Evolutionary conservation across 2,329 filamentous ascomycete species (phyloP).

Genomic region (Aspergillus hiratsukae): DNA sequence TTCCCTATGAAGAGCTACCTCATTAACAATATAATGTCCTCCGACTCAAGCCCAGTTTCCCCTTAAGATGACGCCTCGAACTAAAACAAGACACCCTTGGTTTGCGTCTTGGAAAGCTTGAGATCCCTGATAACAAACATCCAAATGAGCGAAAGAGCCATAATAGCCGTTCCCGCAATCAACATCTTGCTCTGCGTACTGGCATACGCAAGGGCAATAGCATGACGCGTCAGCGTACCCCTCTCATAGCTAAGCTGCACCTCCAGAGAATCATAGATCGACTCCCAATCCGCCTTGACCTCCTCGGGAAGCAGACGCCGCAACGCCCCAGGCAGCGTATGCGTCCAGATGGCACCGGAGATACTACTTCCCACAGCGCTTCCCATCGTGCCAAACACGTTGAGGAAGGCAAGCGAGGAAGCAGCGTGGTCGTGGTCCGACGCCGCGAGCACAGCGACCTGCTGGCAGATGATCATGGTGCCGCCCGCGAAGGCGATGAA

Average conservation of each 20-base stretch:
- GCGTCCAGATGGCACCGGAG: slow-evolving; percentile 51
- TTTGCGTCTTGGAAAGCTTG: background rate
- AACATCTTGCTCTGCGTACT: slow-evolving; percentile 40
- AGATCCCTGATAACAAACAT: slow-evolving; percentile 8
- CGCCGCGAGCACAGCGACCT: slow-evolving; percentile 54
- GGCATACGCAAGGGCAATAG: slow-evolving; percentile 43
- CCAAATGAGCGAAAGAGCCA: slow-evolving; percentile 7
- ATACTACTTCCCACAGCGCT: slow-evolving; percentile 53
- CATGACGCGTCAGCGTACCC: slow-evolving; percentile 36
- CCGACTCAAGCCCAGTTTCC: too few species aligned
- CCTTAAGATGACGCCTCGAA: background rate
- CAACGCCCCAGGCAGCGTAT: slow-evolving; percentile 35
- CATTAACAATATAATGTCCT: background rate
- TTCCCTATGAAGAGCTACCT: too few species aligned
- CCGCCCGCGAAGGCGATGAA: slow-evolving; percentile 55
- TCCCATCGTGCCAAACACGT: slow-evolving; percentile 54
- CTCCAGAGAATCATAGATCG: slow-evolving; percentile 12
- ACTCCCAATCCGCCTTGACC: slow-evolving; percentile 3
- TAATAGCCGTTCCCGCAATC: slow-evolving; percentile 24
- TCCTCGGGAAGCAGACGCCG: slow-evolving; percentile 28
- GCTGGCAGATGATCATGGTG: slow-evolving; percentile 49
- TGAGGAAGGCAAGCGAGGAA: slow-evolving; percentile 51
- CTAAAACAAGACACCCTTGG: background rate
- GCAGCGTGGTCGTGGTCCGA: slow-evolving; percentile 55
- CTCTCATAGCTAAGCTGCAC: slow-evolving; percentile 29